These are phyloP conservation scores for Delonix regia DNA, from an alignment of 306 rosid species.

Conservation along the genomic window DNA sequence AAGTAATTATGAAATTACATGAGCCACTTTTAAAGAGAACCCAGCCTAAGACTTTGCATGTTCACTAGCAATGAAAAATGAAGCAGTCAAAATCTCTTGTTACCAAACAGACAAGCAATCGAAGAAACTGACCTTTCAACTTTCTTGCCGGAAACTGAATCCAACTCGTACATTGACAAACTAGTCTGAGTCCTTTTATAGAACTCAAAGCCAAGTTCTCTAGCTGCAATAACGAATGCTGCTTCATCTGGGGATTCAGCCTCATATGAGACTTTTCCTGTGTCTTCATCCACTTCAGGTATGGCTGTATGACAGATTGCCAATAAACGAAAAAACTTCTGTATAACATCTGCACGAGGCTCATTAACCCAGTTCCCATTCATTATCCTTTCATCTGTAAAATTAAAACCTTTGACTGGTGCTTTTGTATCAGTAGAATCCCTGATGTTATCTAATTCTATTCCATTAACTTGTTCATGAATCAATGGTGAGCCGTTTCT, in stretches of 20 bases:
- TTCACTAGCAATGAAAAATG: background rate
- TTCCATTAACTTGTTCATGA: slow-evolving; percentile 32
- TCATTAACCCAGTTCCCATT: slow-evolving; percentile 72
- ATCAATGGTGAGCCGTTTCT: slow-evolving; percentile 44
- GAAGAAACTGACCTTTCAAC: slow-evolving; percentile 53
- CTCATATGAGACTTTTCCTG: slow-evolving; percentile 58
- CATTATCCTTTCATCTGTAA: slow-evolving; percentile 64
- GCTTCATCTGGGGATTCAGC: slow-evolving; percentile 91
- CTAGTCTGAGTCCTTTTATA: slow-evolving; percentile 65
- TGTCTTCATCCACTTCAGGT: slow-evolving; percentile 33
- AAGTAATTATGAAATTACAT: background rate
- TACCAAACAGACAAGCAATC: background rate
- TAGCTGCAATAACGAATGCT: slow-evolving; percentile 82
- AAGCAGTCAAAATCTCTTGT: background rate
- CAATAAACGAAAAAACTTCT: slow-evolving; percentile 56
- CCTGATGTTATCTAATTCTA: slow-evolving; percentile 16
- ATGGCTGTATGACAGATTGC: slow-evolving; percentile 75
- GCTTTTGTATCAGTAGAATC: slow-evolving; percentile 29
- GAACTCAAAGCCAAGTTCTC: slow-evolving; percentile 45
- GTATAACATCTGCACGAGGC: slow-evolving; percentile 53
- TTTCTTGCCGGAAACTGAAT: slow-evolving; percentile 52
- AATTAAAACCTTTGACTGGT: slow-evolving; percentile 68
- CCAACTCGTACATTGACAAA: slow-evolving; percentile 61
- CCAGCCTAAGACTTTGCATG: background rate
- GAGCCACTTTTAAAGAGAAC: background rate